A percentile compares a stretch with the other conserved stretches of the same genome.
Conservation (phyloP, 306 rosid genomes). For the Aeschynomene evenia region DNA sequence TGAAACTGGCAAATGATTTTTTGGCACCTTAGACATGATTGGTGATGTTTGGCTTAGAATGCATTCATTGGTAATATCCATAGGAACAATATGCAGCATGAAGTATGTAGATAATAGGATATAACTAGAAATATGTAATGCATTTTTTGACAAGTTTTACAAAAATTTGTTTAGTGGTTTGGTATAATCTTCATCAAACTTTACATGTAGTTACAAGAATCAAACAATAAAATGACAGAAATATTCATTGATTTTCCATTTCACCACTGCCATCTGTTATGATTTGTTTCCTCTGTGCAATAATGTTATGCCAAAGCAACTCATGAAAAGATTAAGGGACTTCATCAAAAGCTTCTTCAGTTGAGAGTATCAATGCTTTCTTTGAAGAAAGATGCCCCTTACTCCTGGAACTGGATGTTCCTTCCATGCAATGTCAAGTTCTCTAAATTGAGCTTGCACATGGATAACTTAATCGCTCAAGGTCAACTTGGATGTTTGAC, state of each 20-base stretch:
- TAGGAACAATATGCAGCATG: neutral
- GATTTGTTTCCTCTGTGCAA: neutral
- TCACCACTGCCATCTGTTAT: neutral
- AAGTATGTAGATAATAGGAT: conserved; percentile 15
- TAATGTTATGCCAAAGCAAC: conserved; percentile 15
- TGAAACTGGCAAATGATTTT: conserved; percentile 9
- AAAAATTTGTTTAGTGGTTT: neutral
- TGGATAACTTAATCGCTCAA: neutral
- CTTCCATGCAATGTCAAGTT: neutral
- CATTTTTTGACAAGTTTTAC: neutral
- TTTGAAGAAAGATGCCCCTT: neutral
- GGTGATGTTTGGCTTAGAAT: neutral
- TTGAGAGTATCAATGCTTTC: neutral
- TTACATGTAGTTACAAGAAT: neutral
- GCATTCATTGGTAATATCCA: neutral
- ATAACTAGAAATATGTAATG: neutral
- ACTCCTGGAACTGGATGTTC: neutral
- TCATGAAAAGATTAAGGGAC: neutral
- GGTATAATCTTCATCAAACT: neutral
- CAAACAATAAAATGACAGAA: neutral
- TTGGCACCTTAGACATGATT: conserved; percentile 27
- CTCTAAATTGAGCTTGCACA: neutral
- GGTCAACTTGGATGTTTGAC: neutral
- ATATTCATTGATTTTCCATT: neutral
- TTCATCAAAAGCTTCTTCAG: neutral